These are phyloP conservation scores for Funneliformis geosporum DNA, from an alignment of 192 early-diverging fungal genomes.

Conservation along the genomic window DNA sequence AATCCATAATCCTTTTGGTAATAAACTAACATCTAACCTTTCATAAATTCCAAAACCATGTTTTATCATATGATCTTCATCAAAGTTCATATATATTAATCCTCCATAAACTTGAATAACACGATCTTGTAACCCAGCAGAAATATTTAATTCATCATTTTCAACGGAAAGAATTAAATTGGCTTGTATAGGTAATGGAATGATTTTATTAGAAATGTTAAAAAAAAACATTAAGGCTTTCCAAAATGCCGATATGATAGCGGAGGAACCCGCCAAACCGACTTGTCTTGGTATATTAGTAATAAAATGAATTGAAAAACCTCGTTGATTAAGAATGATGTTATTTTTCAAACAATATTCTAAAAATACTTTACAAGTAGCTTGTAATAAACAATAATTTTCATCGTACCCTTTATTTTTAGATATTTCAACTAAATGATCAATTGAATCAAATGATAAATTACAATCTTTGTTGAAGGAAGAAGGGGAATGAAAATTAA, in stretches of 20 bases:
- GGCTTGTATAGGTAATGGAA: constrained; percentile 54
- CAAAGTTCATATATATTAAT: constrained; percentile 66
- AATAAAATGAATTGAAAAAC: constrained; percentile 53
- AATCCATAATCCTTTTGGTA: constrained; percentile 48
- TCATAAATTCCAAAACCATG: constrained; percentile 53
- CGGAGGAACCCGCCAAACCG: constrained; percentile 54
- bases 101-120: constrained; percentile 67
- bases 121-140: constrained; percentile 64
- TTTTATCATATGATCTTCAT: constrained; percentile 45
- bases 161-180: constrained; percentile 58
- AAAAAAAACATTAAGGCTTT: constrained; percentile 49
- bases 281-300: constrained; percentile 68
- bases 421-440: constrained; percentile 33
- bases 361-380: constrained; percentile 58
- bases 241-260: constrained; percentile 59
- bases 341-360: constrained; percentile 40
- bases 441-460: constrained; percentile 41
- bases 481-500: constrained; percentile 44
- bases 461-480: constrained; percentile 36
- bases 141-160: constrained; percentile 55
- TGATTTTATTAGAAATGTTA: constrained; percentile 35
- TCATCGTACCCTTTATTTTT: constrained; percentile 58
- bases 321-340: constrained; percentile 42
- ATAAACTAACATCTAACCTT: constrained; percentile 35
- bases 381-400: constrained; percentile 50